Percentiles rank a stretch among this genome's conserved stretches.
phyloP scores from a whole-genome alignment of 73 alveolate genomes.

The Symbiodinium pilosum region DNA sequence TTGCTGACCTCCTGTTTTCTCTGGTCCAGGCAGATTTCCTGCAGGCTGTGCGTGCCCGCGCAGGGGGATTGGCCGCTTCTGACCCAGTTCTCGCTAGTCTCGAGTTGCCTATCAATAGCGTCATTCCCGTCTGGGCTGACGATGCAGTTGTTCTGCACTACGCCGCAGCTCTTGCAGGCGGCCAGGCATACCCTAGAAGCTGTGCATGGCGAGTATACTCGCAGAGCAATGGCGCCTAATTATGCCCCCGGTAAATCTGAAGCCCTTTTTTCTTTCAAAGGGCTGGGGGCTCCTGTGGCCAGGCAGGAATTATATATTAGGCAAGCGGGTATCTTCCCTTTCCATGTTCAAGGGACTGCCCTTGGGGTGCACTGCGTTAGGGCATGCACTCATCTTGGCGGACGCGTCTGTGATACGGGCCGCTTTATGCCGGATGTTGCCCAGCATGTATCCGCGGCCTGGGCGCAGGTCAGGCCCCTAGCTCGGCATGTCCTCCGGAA shows the following conservation, averaged over 20 bases:
- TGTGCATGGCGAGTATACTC: neutral
- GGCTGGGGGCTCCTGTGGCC: neutral
- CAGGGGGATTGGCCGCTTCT: too few species aligned
- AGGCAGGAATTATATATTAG: too few species aligned
- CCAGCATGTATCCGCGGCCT: neutral
- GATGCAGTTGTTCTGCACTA: neutral
- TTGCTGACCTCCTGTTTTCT: too few species aligned
- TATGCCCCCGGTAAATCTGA: neutral
- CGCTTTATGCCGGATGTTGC: neutral
- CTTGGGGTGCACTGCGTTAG: neutral
- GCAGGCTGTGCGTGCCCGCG: too few species aligned
- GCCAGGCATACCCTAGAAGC: neutral
- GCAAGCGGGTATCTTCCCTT: neutral
- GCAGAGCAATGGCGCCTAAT: neutral
- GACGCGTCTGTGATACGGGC: neutral
- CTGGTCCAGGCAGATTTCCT: too few species aligned
- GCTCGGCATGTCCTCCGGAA: neutral
- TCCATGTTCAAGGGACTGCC: neutral
- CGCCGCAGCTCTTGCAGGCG: neutral
- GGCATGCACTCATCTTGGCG: neutral
- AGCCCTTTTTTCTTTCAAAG: neutral
- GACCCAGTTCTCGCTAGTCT: too few species aligned
- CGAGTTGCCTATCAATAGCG: too few species aligned
- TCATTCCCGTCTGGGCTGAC: neutral
- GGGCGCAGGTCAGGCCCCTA: neutral